Evolutionary conservation across 208 protist species (phyloP).

Genomic region (Trypanosoma melophagium): DNA sequence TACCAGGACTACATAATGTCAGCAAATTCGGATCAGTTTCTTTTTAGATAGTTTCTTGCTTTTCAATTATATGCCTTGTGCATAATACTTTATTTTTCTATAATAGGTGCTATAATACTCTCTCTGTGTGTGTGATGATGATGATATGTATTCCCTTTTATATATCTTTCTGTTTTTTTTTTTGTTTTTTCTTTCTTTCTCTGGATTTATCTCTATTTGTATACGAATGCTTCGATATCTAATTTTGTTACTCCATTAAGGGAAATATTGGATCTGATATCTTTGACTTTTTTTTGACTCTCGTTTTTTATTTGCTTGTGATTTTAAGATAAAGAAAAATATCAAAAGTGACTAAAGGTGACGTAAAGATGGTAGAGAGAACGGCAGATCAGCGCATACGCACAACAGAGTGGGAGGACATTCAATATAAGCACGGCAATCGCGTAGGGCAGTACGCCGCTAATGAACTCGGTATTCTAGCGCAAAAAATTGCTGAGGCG

Average conservation of each 20-base stretch:
- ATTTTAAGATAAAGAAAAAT: no score
- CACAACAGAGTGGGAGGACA: conserved; percentile 91
- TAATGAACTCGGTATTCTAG: conserved; percentile 76
- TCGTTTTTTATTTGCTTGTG: background rate
- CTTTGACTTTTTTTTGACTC: background rate
- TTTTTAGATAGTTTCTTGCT: conserved; percentile 4
- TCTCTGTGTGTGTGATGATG: background rate
- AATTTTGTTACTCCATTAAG: background rate
- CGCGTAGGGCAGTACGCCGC: conserved; percentile 82
- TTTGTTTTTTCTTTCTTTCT: conserved; percentile 6
- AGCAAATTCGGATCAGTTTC: conserved; percentile 20
- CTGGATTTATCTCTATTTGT: conserved; percentile 15
- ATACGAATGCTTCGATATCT: background rate
- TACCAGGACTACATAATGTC: conserved; percentile 57
- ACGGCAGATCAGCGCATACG: conserved; percentile 75
- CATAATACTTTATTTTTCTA: no score
- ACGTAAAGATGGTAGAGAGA: conserved; percentile 83
- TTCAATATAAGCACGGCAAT: conserved; percentile 91
- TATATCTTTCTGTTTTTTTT: background rate
- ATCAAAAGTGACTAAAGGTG: no score
- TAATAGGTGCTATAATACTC: no score
- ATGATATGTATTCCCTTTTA: conserved; percentile 8
- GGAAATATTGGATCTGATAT: background rate
- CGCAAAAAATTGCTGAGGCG: conserved; percentile 77
- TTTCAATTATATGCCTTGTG: background rate